Evolutionary conservation across 768 basidiomycete species (phyloP), one percentile per base, ranked within the genome.

Genomic region (Galerina marginata): DNA sequence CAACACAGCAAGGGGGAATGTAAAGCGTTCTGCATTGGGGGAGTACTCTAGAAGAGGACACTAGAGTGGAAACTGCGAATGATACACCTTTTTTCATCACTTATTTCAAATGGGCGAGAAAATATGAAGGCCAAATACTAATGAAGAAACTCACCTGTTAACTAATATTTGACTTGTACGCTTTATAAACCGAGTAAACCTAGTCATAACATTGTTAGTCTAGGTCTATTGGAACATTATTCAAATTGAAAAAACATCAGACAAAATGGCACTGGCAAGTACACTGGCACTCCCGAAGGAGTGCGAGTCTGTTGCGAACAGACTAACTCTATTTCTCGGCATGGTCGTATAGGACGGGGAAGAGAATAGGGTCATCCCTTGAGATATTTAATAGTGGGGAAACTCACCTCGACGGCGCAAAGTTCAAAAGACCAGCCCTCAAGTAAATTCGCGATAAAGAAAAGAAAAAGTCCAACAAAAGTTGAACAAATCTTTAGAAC

Each of bases 291-390:
- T 77, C 81, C 77, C 49, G 40, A 58, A 44, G 54, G 60, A 66
- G 60, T 81, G 82, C 85, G 74, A 77, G 83, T 87, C 79, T 80
- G 87, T 87, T 87, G 87, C 86, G 86, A 89, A 90, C 86, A 83
- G 81, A 88, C 86, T 72, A 71, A 68, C 88, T 89, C 89, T 91
- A 74, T 84, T 80, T 73, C 89, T 91, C 90, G 86, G 80, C 91
- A 92, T 87, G 84, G 91, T 91, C 90, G 90, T 88, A 71, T 91
- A 91, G 77, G 90, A 88, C 89, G 90, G 90, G 90, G 90, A 91
- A 92, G 89, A 91, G 90, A 91, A 91, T 84, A 81, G 81, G 81
- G 84, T 88, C 89, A 90, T 90, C 88, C 72, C 57, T 53, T 62
- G 53, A 20, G 20, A 33, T 6, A 50, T 15, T 10, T 48, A 25